Percentiles rank a stretch among this genome's conserved stretches.
Conservation (phyloP, 371 early-diverging fungal species). For the Mortierella sp. region DNA sequence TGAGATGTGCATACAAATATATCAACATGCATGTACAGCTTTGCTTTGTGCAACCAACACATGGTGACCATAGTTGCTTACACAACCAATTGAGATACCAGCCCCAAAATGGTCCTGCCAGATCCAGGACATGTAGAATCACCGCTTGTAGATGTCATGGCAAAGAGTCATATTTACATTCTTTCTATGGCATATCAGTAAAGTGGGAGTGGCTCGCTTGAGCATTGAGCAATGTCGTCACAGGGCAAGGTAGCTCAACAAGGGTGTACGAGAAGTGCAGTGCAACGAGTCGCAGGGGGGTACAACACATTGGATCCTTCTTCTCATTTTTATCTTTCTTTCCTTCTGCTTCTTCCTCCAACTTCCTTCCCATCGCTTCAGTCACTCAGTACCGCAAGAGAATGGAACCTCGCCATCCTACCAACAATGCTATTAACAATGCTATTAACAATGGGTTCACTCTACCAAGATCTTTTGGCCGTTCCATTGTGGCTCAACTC, state of each 20-base stretch:
- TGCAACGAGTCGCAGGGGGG: not conserved
- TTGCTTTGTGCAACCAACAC: constrained; percentile 4
- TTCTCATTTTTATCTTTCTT: not conserved
- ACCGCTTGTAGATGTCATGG: too few relatives aligned
- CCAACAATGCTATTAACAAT: constrained; percentile 8
- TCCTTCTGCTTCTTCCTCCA: constrained; percentile 2
- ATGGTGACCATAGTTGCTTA: not conserved
- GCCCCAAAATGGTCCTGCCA: too few relatives aligned
- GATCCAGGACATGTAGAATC: too few relatives aligned
- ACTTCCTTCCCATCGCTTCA: not conserved
- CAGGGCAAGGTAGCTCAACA: too few relatives aligned
- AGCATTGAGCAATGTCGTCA: too few relatives aligned
- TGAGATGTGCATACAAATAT: not conserved
- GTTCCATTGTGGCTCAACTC: constrained; percentile 38
- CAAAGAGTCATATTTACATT: too few relatives aligned
- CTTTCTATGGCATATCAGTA: too few relatives aligned
- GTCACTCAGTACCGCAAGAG: not conserved
- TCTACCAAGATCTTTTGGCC: constrained; percentile 28
- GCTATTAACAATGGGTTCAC: constrained; percentile 30
- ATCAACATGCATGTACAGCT: too few relatives aligned
- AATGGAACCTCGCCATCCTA: constrained; percentile 27
- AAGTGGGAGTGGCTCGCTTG: too few relatives aligned
- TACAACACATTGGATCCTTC: not conserved
- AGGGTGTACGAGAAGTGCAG: not conserved
- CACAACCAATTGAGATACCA: not conserved